A percentile compares a stretch with the other conserved stretches of the same genome.
phyloP scores from a whole-genome alignment of 2,329 filamentous ascomycete genomes.

The Zymoseptoria brevis region DNA sequence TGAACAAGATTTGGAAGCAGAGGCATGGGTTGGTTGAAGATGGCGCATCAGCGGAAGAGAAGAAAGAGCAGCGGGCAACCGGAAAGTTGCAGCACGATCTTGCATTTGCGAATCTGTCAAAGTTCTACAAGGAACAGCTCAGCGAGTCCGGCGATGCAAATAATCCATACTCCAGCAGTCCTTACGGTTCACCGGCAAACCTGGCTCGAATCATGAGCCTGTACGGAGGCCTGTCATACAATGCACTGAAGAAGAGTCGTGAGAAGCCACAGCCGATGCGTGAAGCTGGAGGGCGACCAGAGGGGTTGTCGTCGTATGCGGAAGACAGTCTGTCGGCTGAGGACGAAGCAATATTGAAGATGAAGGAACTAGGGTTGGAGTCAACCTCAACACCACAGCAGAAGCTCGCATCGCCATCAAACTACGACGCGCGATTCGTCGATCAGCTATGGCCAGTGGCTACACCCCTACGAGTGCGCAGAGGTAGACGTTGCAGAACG shows the following conservation, averaged over 20 bases:
- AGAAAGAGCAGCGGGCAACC: conserved; percentile 29
- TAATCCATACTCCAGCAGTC: conserved; percentile 43
- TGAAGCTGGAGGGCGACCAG: conserved; percentile 61
- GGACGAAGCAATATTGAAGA: conserved; percentile 52
- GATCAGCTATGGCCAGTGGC: conserved; percentile 74
- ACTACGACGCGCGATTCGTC: conserved; percentile 52
- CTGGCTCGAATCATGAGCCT: conserved; percentile 85
- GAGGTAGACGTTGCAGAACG: conserved; percentile 82
- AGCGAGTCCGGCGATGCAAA: conserved; percentile 51
- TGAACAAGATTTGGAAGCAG: conserved; percentile 25
- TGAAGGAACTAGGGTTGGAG: conserved; percentile 56
- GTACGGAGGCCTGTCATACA: conserved; percentile 60
- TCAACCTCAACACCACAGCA: conserved; percentile 51
- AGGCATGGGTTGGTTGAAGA: conserved; percentile 28
- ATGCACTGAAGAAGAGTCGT: conserved; percentile 57
- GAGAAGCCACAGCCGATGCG: conserved; percentile 67
- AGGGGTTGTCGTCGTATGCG: conserved; percentile 58
- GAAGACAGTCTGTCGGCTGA: conserved; percentile 12
- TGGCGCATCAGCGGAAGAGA: conserved; percentile 33
- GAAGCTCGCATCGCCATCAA: conserved; percentile 41
- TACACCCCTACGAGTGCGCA: conserved; percentile 78
- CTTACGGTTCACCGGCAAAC: conserved; percentile 67
- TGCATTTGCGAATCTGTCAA: conserved; percentile 64
- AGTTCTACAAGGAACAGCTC: conserved; percentile 77
- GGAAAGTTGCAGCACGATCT: conserved; percentile 52